Evolutionary conservation across 2,329 filamentous ascomycete species (phyloP), one percentile per base, ranked within the genome.

Genomic region (Blastomyces parvus): DNA sequence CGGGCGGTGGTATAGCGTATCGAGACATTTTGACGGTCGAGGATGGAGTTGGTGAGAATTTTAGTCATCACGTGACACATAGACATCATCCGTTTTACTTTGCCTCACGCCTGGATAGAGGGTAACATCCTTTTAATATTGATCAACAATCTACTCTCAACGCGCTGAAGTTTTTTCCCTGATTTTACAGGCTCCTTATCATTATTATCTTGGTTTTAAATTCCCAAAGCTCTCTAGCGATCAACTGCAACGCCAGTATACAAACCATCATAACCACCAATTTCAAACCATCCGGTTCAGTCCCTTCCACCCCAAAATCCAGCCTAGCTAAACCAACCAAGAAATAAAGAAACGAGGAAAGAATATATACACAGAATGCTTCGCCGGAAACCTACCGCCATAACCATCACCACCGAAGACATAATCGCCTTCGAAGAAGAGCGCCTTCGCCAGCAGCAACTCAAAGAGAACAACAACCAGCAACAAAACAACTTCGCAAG

Each of bases 301-400:
- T 13, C n/a, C 52, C 52, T 22, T 2, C 30, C 27, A 22, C 52
- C 25, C 13, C 48, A 36, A 4, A 55, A 13, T 17, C 17, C n/a
- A 52, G 14, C 6, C 30, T 3, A 36, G 19, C 36, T 36, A 58
- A 58, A 38, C 9, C n/a, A 58, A 42, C 2, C n/a, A 13, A 42
- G 17, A 40, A 14, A 27, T 42, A 8, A 42, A 9, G 5, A 42
- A 22, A 56, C 17, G 13, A n/a, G 33, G 9, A 42, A 57, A 42
- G 17, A 58, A 14, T 25, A 40, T 25, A 38, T 9, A 22, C 9
- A 58, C 33, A 42, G 33, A 30, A 81, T 82, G 80, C 78, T 82
- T 63, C 80, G 80, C 65, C 78, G 80, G 65, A 80, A 80, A 66
- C 80, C 80, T 36, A 82, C 80, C 27, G 77, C 78, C n/a, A 78